These are phyloP conservation scores for Fusarium sp. DNA, from an alignment of 2,329 filamentous ascomycete genomes.

Conservation along the genomic window DNA sequence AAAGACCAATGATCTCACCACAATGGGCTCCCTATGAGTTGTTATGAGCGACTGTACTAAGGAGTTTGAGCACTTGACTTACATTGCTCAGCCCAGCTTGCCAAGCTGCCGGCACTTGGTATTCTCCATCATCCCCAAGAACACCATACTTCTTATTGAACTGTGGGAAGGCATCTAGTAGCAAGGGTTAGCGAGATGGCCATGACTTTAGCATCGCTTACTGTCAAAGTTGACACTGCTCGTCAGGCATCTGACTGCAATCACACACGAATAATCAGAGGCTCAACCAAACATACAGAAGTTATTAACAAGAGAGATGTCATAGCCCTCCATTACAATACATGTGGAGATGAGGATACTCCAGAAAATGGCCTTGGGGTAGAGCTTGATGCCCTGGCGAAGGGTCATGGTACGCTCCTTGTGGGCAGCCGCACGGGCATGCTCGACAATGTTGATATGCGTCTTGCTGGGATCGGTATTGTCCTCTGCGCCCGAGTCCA, in stretches of 20 bases:
- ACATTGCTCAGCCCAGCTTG: slow-evolving; percentile 71
- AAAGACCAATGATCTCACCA: slow-evolving; percentile 75
- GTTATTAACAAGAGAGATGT: slow-evolving; percentile 42
- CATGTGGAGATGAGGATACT: slow-evolving; percentile 43
- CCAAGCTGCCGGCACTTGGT: slow-evolving; percentile 71
- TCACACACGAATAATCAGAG: background rate
- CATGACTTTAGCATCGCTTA: background rate
- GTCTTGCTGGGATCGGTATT: slow-evolving; percentile 27
- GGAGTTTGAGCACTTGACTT: slow-evolving; percentile 36
- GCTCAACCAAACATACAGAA: slow-evolving; percentile 32
- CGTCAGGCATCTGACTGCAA: background rate
- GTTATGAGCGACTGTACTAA: slow-evolving; percentile 29
- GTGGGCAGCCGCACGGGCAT: slow-evolving; percentile 40
- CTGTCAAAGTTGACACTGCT: background rate
- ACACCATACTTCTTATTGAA: slow-evolving; percentile 71
- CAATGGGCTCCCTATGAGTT: slow-evolving; percentile 62
- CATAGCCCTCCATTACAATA: slow-evolving; percentile 44
- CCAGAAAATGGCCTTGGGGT: slow-evolving; percentile 41
- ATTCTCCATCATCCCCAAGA: slow-evolving; percentile 58
- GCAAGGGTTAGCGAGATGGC: slow-evolving; percentile 20
- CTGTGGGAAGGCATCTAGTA: slow-evolving; percentile 63
- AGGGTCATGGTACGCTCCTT: slow-evolving; percentile 44
- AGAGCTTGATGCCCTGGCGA: slow-evolving; percentile 40
- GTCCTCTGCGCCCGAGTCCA: slow-evolving; percentile 26
- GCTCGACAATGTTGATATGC: slow-evolving; percentile 36